A percentile compares a stretch with the other conserved stretches of the same genome.
Conservation (phyloP, 148 eudicot genomes). For the Rhododendron williamsianum region DNA sequence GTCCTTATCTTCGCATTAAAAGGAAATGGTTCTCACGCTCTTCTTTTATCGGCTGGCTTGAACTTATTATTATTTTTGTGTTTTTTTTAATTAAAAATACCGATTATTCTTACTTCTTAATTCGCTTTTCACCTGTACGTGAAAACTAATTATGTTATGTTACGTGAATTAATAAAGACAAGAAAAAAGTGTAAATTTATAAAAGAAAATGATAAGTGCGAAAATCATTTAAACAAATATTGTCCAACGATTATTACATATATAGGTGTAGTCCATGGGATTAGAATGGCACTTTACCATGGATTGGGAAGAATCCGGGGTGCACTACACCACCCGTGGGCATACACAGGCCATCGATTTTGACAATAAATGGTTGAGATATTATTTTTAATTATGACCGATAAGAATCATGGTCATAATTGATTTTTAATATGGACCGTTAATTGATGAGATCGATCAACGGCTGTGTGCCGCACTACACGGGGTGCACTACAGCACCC, state of each 20-base stretch:
- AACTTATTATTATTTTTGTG: not conserved
- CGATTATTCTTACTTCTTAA: not conserved
- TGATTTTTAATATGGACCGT: too few species aligned
- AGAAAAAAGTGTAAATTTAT: not conserved
- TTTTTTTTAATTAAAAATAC: not conserved
- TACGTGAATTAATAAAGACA: not conserved
- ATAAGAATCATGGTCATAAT: too few species aligned
- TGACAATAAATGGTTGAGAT: too few species aligned
- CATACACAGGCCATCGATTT: too few species aligned
- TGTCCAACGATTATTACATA: not conserved
- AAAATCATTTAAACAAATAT: not conserved
- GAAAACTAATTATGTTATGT: not conserved
- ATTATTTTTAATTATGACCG: too few species aligned
- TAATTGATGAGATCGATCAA: too few species aligned
- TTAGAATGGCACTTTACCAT: not conserved
- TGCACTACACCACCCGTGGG: too few species aligned
- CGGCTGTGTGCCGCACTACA: too few species aligned
- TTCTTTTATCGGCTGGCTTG: not conserved
- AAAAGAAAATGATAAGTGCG: not conserved
- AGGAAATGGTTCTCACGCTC: not conserved
- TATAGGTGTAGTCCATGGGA: not conserved
- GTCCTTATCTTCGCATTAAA: not conserved
- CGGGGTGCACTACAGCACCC: too few species aligned
- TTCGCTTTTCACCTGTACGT: not conserved
- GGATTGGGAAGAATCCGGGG: too few species aligned